Evolutionary conservation across 306 rosid genomes (phyloP).

Genomic region (Luffa aegyptiaca): DNA sequence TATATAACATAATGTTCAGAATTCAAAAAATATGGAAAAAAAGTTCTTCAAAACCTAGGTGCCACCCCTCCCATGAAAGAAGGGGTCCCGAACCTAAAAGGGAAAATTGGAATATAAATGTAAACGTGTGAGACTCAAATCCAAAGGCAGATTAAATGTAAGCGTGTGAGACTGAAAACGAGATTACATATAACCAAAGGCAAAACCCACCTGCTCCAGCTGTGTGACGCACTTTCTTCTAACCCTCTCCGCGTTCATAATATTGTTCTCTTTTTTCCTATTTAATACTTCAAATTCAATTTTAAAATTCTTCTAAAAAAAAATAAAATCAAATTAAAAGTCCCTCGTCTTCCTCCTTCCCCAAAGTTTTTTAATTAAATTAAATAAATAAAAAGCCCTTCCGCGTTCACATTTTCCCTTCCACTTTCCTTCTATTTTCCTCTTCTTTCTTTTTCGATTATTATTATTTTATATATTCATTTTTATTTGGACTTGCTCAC

Average conservation of each 20-base stretch:
- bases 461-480: not conserved
- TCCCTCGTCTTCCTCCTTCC: not conserved
- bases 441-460: no score
- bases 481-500: no score
- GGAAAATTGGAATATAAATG: not conserved
- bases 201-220: conserved; percentile 1
- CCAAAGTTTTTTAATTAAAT: not conserved
- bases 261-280: not conserved
- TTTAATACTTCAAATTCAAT: not conserved
- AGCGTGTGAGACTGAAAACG: not conserved
- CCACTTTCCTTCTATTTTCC: not conserved
- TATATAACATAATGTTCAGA: no score
- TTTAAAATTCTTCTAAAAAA: no score
- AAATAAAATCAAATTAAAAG: not conserved
- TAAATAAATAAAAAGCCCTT: not conserved
- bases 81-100: not conserved
- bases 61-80: not conserved
- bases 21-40: not conserved
- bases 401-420: not conserved
- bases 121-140: not conserved
- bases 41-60: not conserved
- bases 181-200: not conserved
- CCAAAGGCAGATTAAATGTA: not conserved
- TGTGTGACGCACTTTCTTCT: not conserved
- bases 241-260: not conserved